Evolutionary conservation across 2,329 filamentous ascomycete genomes (phyloP), one percentile per base, ranked within the genome.

Genomic region (Blastomyces silverae): DNA sequence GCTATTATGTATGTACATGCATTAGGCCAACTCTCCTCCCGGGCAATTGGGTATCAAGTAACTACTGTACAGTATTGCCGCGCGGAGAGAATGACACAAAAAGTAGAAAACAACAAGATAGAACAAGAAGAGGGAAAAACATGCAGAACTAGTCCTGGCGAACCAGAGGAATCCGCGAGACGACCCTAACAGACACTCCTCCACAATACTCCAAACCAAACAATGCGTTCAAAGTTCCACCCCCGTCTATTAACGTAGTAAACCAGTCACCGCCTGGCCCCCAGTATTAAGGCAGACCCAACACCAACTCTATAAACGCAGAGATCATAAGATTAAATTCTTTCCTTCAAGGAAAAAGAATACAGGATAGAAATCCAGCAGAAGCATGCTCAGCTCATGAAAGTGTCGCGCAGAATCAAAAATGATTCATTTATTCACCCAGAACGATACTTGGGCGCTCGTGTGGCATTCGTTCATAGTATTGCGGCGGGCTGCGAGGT

Each of bases 11-110:
- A 60, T 46, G n/a, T 25, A 46, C 37, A 60, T 58, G 11, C 46
- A 48, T 56, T 63, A 46, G 2, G 22, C 44, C n/a, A 56, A 64
- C 22, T 1, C 34, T 42, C 15, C 37, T 37, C 58, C 25, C 6
- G 1, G 59, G 56, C 39, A 39, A 55, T 42, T 42, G 57, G 63
- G 63, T 64, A 64, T 64, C 63, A 37, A 53, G 50, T 53, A 53
- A 37, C 15, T 56, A 64, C 39, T 64, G n/a, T 61, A 64, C 63
- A 64, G 63, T 37, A 48, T 48, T 61, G 42, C 59, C 44, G 25
- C 25, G 25, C 3, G 25, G 22, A 57, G 28, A 39, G 28, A 25
- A 20, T 60, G 44, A 52, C 31, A 31, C 13, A 50, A 50, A 28
- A 50, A 20, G 1, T 31, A 50, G 10, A 50, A 37, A 48, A 37